phyloP scores from a whole-genome alignment of 2,329 filamentous ascomycete species.

The Cladosporium sp. region DNA sequence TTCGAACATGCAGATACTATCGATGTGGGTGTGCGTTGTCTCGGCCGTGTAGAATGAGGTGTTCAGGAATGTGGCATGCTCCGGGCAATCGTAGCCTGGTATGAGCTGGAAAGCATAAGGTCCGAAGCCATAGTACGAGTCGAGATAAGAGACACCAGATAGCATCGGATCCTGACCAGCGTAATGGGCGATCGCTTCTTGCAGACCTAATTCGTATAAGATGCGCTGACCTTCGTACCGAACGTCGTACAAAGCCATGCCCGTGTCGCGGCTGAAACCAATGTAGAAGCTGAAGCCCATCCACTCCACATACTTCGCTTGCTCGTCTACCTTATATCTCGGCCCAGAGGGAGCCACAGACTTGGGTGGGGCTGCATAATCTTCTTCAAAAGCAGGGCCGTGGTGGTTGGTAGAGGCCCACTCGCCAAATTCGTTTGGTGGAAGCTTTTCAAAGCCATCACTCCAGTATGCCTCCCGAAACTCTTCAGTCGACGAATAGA shows the following conservation, averaged over 20 bases:
- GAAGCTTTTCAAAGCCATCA: no score
- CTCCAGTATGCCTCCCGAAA: no score
- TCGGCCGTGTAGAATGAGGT: conserved; percentile 40
- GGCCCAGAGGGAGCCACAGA: conserved; percentile 37
- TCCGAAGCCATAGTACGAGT: conserved; percentile 25
- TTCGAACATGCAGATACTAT: conserved; percentile 55
- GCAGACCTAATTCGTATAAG: conserved; percentile 49
- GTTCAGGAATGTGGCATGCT: conserved; percentile 49
- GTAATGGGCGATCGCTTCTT: conserved; percentile 52
- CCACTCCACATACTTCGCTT: conserved; percentile 47
- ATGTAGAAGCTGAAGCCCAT: conserved; percentile 53
- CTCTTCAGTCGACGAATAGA: no score
- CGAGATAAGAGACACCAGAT: conserved; percentile 30
- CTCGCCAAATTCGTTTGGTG: conserved; percentile 46
- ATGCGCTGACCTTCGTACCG: conserved; percentile 48
- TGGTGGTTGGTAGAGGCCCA: conserved; percentile 46
- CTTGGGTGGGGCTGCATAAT: conserved; percentile 48
- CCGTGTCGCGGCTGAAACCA: conserved; percentile 40
- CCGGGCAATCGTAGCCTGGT: conserved; percentile 51
- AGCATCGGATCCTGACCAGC: conserved; percentile 46
- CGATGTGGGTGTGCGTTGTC: conserved; percentile 35
- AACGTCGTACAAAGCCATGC: conserved; percentile 47
- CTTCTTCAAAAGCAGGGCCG: conserved; percentile 38
- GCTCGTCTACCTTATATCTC: conserved; percentile 38
- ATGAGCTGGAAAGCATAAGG: conserved; percentile 45